phyloP scores from a whole-genome alignment of 768 basidiomycete genomes.

The Leccinum truebloodii region DNA sequence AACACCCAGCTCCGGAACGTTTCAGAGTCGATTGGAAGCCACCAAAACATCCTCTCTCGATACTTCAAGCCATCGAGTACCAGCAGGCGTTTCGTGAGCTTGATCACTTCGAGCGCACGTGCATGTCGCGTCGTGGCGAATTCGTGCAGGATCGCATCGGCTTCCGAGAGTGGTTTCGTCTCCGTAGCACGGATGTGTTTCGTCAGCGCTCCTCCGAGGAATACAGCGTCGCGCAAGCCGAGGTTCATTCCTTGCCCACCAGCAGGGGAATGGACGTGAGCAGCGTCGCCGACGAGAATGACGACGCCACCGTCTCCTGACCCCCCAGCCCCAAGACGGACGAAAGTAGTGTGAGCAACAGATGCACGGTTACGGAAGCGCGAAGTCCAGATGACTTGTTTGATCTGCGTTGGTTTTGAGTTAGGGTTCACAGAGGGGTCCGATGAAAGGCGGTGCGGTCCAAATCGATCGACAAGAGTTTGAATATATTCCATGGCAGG shows the following conservation, averaged over 20 bases:
- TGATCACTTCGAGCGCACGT: constrained; percentile 45
- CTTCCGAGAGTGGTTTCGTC: constrained; percentile 9
- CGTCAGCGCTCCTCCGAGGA: constrained; percentile 43
- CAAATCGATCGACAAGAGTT: constrained; percentile 40
- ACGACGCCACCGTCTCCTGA: constrained; percentile 17
- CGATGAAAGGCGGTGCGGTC: constrained; percentile 36
- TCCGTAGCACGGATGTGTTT: constrained; percentile 32
- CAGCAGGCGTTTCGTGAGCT: constrained; percentile 39
- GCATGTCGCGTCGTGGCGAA: constrained; percentile 40
- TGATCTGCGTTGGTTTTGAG: constrained; percentile 33
- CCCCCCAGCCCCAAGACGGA: constrained; percentile 26
- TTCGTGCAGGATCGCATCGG: constrained; percentile 35
- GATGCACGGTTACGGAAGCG: constrained; percentile 47
- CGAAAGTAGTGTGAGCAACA: constrained; percentile 41
- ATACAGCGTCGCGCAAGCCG: constrained; percentile 54
- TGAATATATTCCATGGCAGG: constrained; percentile 47
- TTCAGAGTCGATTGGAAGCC: constrained; percentile 28
- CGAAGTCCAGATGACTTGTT: constrained; percentile 44
- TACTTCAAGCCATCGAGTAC: constrained; percentile 26
- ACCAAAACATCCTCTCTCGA: constrained; percentile 16
- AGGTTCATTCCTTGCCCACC: constrained; percentile 63
- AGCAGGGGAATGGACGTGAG: constrained; percentile 52
- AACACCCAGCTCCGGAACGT: constrained; percentile 30
- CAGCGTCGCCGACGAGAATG: constrained; percentile 46
- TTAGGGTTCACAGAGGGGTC: constrained; percentile 36